Conservation (phyloP, 2,329 filamentous ascomycete species). For the Xylariaceae sp. region DNA sequence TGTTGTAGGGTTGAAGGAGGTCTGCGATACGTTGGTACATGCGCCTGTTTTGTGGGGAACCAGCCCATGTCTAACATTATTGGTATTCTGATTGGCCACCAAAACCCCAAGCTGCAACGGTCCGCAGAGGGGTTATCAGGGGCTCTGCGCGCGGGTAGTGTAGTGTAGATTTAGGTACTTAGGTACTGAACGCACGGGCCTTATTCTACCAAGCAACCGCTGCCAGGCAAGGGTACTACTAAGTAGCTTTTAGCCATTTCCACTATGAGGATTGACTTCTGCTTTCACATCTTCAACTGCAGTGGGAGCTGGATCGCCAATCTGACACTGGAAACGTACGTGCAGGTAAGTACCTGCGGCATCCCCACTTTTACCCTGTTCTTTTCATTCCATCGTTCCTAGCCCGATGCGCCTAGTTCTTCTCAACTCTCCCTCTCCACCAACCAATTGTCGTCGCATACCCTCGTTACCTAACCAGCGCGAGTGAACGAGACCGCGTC, state of each 20-base stretch:
- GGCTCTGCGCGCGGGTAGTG: constrained; percentile 14
- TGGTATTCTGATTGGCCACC: constrained; percentile 23
- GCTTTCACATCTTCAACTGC: too few species aligned
- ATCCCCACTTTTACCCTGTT: constrained; percentile 20
- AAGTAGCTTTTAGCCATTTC: not conserved
- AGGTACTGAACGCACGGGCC: constrained; percentile 5
- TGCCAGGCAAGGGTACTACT: not conserved
- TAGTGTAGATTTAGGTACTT: not conserved
- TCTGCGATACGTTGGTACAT: constrained; percentile 1
- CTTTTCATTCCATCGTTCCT: constrained; percentile 5
- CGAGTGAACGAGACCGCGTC: constrained; percentile 28
- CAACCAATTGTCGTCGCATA: constrained; percentile 32
- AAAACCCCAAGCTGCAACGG: constrained; percentile 15
- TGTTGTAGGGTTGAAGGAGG: constrained; percentile 13
- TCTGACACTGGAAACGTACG: too few species aligned
- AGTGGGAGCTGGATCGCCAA: too few species aligned
- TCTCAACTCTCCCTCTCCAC: constrained; percentile 29
- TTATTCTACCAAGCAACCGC: not conserved
- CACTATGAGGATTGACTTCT: not conserved
- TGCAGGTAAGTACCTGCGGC: constrained; percentile 24
- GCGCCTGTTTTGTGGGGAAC: constrained; percentile 15
- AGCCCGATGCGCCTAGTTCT: constrained; percentile 16
- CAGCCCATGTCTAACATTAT: constrained; percentile 6
- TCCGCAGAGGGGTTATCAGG: constrained; percentile 12
- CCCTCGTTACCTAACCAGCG: constrained; percentile 32